Evolutionary conservation across 73 alveolate species (phyloP).

Genomic region (Symbiodinium natans): DNA sequence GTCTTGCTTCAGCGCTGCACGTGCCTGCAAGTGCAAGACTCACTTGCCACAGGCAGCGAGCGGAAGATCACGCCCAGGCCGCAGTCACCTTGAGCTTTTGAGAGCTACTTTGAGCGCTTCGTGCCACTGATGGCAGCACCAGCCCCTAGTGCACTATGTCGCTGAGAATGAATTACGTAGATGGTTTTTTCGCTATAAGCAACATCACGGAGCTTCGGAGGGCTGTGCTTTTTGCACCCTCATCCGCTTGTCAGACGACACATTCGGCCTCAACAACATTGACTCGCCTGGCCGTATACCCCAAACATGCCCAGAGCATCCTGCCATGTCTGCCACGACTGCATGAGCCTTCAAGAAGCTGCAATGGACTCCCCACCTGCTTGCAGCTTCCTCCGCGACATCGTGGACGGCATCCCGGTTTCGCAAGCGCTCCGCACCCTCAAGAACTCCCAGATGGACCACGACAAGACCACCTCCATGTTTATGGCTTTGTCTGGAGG

Average conservation of each 20-base stretch:
- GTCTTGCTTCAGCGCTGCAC: not conserved
- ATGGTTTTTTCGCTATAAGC: too few relatives aligned
- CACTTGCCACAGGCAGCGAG: not conserved
- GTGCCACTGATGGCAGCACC: not conserved
- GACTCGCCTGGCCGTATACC: too few relatives aligned
- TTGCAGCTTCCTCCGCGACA: constrained; percentile 16
- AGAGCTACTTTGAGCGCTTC: not conserved
- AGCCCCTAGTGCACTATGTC: not conserved
- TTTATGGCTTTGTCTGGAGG: not conserved
- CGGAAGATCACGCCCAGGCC: not conserved
- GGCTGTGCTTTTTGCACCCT: too few relatives aligned
- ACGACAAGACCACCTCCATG: constrained; percentile 43
- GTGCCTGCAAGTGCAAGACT: not conserved
- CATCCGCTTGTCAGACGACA: too few relatives aligned
- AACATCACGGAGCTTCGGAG: too few relatives aligned
- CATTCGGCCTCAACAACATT: too few relatives aligned
- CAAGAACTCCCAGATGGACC: constrained; percentile 64
- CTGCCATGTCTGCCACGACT: too few relatives aligned
- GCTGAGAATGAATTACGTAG: too few relatives aligned
- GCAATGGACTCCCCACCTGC: too few relatives aligned
- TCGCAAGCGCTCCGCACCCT: constrained; percentile 65
- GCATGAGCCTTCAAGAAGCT: too few relatives aligned
- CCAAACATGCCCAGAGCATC: too few relatives aligned
- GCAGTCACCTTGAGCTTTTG: too few relatives aligned
- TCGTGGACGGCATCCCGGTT: constrained; percentile 55